Percentiles rank a stretch among this genome's conserved stretches.
phyloP scores from a whole-genome alignment of 495 filamentous ascomycete species.

The Xylaria flabelliformis region DNA sequence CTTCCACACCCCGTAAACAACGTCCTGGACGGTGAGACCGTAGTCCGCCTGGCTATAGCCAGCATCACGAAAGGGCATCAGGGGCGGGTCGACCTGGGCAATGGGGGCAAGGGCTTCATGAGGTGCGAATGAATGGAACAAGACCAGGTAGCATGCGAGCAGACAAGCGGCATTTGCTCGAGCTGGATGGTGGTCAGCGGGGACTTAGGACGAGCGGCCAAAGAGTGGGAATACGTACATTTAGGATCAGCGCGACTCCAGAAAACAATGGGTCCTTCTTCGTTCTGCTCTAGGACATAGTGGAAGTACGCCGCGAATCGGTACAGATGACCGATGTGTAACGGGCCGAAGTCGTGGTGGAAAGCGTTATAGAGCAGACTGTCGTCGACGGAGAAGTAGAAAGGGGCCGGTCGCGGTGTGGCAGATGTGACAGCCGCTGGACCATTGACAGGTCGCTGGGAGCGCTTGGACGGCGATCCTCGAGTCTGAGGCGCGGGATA shows the following conservation, averaged over 20 bases:
- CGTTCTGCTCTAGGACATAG: slow-evolving; percentile 83
- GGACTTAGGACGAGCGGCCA: neutral
- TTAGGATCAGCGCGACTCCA: slow-evolving; percentile 91
- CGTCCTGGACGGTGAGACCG: slow-evolving; percentile 89
- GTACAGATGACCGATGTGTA: slow-evolving; percentile 97
- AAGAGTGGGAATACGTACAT: slow-evolving; percentile 59
- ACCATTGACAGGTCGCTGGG: slow-evolving; percentile 66
- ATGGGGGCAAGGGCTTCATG: slow-evolving; percentile 97
- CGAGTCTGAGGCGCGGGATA: slow-evolving; percentile 66
- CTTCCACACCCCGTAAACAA: slow-evolving; percentile 98
- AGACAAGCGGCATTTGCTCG: slow-evolving; percentile 97
- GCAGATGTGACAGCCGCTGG: slow-evolving; percentile 51
- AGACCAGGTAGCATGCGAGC: slow-evolving; percentile 96
- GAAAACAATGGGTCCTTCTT: slow-evolving; percentile 86
- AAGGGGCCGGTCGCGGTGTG: slow-evolving; percentile 63
- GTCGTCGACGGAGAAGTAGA: slow-evolving; percentile 96
- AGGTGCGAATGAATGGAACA: slow-evolving; percentile 97
- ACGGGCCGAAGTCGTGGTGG: slow-evolving; percentile 95
- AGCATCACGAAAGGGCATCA: slow-evolving; percentile 98
- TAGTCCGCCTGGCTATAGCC: slow-evolving; percentile 99
- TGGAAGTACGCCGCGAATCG: slow-evolving; percentile 94
- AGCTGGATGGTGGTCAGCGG: slow-evolving; percentile 51
- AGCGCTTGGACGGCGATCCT: slow-evolving; percentile 74
- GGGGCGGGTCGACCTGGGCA: slow-evolving; percentile 90
- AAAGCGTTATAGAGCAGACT: slow-evolving; percentile 95